Conservation (phyloP, 2,329 filamentous ascomycete species). For the Colletotrichum sp. region DNA sequence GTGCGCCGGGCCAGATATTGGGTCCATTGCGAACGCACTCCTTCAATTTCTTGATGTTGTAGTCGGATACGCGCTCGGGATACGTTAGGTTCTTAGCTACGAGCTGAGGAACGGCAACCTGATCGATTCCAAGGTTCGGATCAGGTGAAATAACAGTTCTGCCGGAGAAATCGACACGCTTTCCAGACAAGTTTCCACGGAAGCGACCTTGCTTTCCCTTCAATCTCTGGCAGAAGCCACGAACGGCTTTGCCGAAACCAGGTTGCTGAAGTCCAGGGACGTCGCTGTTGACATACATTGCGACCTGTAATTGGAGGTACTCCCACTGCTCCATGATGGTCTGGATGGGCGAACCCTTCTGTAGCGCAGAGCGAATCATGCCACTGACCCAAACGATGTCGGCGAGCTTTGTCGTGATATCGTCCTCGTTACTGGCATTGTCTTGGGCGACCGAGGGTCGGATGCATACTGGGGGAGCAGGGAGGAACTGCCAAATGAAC, state of each 20-base stretch:
- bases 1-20: conserved; percentile 85
- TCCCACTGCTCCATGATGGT: conserved; percentile 99
- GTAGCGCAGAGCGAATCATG: conserved; percentile 81
- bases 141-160: conserved; percentile 98
- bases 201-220: conserved; percentile 99
- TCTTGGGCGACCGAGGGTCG: conserved; percentile 94
- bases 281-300: conserved; percentile 98
- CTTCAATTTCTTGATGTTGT: conserved; percentile 85
- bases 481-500: conserved; percentile 97
- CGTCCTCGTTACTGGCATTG: conserved; percentile 91
- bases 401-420: conserved; percentile 94
- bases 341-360: conserved; percentile 82
- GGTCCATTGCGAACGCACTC: conserved; percentile 77
- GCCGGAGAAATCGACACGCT: conserved; percentile 98
- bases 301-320: conserved; percentile 91
- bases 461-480: conserved; percentile 92
- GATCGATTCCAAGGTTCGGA: conserved; percentile 89
- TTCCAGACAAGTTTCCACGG: conserved; percentile 94
- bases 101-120: conserved; percentile 88
- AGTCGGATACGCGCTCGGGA: conserved; percentile 82
- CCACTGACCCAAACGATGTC: conserved; percentile 95
- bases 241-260: conserved; percentile 85
- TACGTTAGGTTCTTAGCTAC: conserved; percentile 98
- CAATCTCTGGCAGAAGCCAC: conserved; percentile 92
- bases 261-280: conserved; percentile 90